A percentile compares a stretch with the other conserved stretches of the same genome.
These are phyloP conservation scores for Globisporangium radiosum DNA, from an alignment of 352 stramenopile species.

Conservation along the genomic window DNA sequence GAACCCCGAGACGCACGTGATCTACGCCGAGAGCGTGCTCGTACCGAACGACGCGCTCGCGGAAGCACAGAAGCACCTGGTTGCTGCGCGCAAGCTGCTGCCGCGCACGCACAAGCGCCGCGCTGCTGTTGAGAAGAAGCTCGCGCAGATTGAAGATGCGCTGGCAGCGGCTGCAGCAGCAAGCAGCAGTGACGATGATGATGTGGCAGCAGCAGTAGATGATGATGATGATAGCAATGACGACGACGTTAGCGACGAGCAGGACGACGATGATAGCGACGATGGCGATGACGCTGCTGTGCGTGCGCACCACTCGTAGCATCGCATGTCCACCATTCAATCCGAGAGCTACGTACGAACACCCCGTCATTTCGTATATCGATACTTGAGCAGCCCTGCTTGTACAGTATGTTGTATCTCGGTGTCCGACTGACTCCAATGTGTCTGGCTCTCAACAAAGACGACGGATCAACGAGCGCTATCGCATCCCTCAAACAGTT, in stretches of 20 bases:
- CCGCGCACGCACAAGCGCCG: conserved; percentile 46
- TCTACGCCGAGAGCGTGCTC: conserved; percentile 75
- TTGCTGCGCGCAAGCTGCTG: conserved; percentile 53
- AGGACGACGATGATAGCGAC: too few species aligned
- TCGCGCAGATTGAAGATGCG: conserved; percentile 33
- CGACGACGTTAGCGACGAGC: background rate
- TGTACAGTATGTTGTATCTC: too few species aligned
- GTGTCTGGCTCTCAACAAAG: too few species aligned
- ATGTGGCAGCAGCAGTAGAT: conserved; percentile 3
- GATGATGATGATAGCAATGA: conserved; percentile 4
- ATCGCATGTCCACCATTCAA: too few species aligned
- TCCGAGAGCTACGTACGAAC: too few species aligned
- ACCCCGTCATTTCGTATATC: too few species aligned
- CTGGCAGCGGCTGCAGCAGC: background rate
- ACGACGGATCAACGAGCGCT: too few species aligned
- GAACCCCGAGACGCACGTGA: conserved; percentile 83
- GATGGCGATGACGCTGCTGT: too few species aligned
- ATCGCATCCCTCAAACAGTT: conserved; percentile 4
- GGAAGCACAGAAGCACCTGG: conserved; percentile 68
- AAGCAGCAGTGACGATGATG: background rate
- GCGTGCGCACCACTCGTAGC: too few species aligned
- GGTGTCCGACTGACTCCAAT: too few species aligned
- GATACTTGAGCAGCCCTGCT: too few species aligned
- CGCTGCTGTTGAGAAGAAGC: conserved; percentile 50
- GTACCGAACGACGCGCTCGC: conserved; percentile 62